Conservation (phyloP, 306 rosid species). For the Styphnolobium japonicum region DNA sequence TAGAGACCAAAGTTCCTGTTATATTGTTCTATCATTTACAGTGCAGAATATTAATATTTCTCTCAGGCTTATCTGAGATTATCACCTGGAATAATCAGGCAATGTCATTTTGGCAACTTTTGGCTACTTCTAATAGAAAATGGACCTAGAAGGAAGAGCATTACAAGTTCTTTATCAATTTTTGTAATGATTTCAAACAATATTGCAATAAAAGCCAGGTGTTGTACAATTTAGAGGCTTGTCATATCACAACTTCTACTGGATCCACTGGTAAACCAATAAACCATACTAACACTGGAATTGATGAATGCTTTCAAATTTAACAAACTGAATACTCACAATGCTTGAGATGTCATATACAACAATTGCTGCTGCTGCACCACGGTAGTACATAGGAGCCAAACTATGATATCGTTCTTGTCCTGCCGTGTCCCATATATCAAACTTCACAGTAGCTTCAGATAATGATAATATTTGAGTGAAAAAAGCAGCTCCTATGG, state of each 20-base stretch:
- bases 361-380: slow-evolving; percentile 88
- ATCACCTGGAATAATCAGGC: neutral
- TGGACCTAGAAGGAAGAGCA: neutral
- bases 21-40: neutral
- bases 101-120: neutral
- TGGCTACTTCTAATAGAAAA: neutral
- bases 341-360: slow-evolving; percentile 71
- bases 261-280: neutral
- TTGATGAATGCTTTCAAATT: neutral
- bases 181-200: neutral
- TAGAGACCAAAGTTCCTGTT: neutral
- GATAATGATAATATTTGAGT: slow-evolving; percentile 74
- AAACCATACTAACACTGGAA: neutral
- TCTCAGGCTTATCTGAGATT: neutral
- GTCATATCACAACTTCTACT: neutral
- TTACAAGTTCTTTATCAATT: neutral
- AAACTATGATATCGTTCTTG: slow-evolving; percentile 89
- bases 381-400: slow-evolving; percentile 96
- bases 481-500: slow-evolving; percentile 92
- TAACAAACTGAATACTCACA: slow-evolving; percentile 37
- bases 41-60: neutral
- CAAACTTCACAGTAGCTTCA: slow-evolving; percentile 88
- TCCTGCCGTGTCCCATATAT: slow-evolving; percentile 97
- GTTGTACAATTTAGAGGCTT: neutral
- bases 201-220: neutral